phyloP scores from a whole-genome alignment of 1,284 basidiomycete species.

The Ceratobasidium sp. region DNA sequence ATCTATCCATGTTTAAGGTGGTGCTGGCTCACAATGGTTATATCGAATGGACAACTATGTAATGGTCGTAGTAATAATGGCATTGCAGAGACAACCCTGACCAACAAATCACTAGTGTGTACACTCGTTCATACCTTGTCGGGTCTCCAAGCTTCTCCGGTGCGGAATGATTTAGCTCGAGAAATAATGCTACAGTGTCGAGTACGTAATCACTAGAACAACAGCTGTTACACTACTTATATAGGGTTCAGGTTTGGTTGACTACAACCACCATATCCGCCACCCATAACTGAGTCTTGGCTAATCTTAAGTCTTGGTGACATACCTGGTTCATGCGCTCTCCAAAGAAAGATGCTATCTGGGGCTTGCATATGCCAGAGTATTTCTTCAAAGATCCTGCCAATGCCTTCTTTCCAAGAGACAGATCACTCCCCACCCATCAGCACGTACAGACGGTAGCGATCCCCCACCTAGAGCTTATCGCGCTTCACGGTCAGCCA shows the following conservation, averaged over 20 bases:
- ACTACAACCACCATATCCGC: too few species aligned
- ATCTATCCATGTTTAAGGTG: background rate
- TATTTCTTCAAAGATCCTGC: background rate
- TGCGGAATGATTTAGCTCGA: too few species aligned
- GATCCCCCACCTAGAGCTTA: background rate
- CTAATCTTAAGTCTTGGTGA: too few species aligned
- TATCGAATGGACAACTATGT: background rate
- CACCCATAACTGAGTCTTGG: too few species aligned
- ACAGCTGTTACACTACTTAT: background rate
- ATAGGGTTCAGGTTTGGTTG: background rate
- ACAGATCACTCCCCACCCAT: background rate
- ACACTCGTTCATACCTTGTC: background rate
- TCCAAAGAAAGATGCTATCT: background rate
- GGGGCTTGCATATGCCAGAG: background rate
- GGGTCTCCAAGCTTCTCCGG: too few species aligned
- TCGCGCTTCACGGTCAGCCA: background rate
- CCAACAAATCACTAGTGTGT: background rate
- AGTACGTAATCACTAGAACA: too few species aligned
- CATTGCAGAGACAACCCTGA: background rate
- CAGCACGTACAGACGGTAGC: background rate
- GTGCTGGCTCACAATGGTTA: background rate
- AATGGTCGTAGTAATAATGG: background rate
- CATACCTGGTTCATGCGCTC: too few species aligned
- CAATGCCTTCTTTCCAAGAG: conserved; percentile 12
- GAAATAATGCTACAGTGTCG: too few species aligned